Percentiles rank a stretch among this genome's conserved stretches.
These are phyloP conservation scores for Pichia occidentalis DNA, from an alignment of 805 yeast genomes.

Conservation along the genomic window DNA sequence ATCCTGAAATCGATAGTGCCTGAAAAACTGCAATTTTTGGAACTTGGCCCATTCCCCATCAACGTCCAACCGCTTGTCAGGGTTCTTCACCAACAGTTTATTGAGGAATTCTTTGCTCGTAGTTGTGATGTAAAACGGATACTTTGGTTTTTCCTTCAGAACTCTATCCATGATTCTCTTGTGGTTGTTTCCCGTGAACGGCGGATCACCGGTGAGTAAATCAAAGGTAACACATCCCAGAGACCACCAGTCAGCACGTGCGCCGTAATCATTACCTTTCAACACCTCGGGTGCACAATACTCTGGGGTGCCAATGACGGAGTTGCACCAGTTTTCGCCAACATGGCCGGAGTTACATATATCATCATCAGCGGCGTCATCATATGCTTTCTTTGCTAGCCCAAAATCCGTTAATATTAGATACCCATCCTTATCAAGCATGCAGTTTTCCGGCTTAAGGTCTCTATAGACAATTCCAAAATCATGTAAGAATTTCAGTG, in stretches of 20 bases:
- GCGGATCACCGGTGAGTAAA: slow-evolving; percentile 77
- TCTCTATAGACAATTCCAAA: slow-evolving; percentile 82
- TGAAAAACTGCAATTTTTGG: slow-evolving; percentile 62
- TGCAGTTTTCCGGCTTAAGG: slow-evolving; percentile 83
- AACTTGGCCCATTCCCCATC: slow-evolving; percentile 46
- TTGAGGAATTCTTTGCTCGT: slow-evolving; percentile 72
- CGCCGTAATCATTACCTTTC: slow-evolving; percentile 68
- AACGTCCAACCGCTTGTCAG: slow-evolving; percentile 52
- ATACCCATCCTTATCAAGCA: slow-evolving; percentile 69
- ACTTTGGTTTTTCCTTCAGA: slow-evolving; percentile 50
- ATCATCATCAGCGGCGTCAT: slow-evolving; percentile 25
- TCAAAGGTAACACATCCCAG: slow-evolving; percentile 75
- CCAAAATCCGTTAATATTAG: slow-evolving; percentile 84
- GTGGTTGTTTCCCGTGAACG: slow-evolving; percentile 76
- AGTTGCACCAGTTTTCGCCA: slow-evolving; percentile 40
- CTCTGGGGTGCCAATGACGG: slow-evolving; percentile 71
- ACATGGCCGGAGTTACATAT: slow-evolving; percentile 24
- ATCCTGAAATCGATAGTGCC: slow-evolving; percentile 61
- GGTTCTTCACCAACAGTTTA: slow-evolving; percentile 60
- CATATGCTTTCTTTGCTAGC: slow-evolving; percentile 43
- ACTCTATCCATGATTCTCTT: slow-evolving; percentile 68
- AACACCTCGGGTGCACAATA: slow-evolving; percentile 87
- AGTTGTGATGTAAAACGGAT: slow-evolving; percentile 65
- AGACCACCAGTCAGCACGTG: slow-evolving; percentile 85
- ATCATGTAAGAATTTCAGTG: slow-evolving; percentile 64